These are phyloP conservation scores for Candida fluviatilis DNA, from an alignment of 805 yeast genomes.

Conservation along the genomic window DNA sequence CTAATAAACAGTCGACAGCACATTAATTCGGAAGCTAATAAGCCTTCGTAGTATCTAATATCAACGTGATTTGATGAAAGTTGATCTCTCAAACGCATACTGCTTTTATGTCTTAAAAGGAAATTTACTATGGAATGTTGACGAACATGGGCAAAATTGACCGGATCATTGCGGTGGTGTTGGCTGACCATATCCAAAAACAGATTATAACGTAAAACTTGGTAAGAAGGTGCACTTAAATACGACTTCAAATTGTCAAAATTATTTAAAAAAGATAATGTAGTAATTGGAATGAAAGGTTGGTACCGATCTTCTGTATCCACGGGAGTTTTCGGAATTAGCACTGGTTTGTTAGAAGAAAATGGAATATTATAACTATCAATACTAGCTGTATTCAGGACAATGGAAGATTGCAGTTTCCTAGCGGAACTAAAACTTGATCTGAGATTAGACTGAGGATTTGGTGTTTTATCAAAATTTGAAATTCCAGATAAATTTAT, in stretches of 20 bases:
- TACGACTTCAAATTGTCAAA: conserved; percentile 15
- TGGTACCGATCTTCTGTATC: conserved; percentile 6
- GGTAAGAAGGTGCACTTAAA: conserved; percentile 26
- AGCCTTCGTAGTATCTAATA: conserved; percentile 23
- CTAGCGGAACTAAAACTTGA: neutral
- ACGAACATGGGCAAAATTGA: conserved; percentile 33
- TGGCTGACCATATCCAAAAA: conserved; percentile 27
- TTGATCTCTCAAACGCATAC: conserved; percentile 4
- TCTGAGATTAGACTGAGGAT: neutral
- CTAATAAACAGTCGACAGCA: conserved; percentile 24
- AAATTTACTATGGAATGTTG: conserved; percentile 28
- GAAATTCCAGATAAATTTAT: neutral
- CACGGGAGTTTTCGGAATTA: neutral
- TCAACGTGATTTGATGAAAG: conserved; percentile 13
- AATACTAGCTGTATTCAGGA: neutral
- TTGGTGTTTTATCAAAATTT: neutral
- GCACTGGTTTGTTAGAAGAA: neutral
- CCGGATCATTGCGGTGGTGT: conserved; percentile 33
- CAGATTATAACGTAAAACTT: conserved; percentile 25
- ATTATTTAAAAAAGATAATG: conserved; percentile 22
- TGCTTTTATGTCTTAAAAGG: conserved; percentile 16
- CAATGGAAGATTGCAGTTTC: neutral
- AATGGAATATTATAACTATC: neutral
- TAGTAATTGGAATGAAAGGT: conserved; percentile 17
- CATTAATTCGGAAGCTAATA: conserved; percentile 27